Evolutionary conservation across 2,329 filamentous ascomycete genomes (phyloP).

Genomic region (Cladophialophora chaetospira): DNA sequence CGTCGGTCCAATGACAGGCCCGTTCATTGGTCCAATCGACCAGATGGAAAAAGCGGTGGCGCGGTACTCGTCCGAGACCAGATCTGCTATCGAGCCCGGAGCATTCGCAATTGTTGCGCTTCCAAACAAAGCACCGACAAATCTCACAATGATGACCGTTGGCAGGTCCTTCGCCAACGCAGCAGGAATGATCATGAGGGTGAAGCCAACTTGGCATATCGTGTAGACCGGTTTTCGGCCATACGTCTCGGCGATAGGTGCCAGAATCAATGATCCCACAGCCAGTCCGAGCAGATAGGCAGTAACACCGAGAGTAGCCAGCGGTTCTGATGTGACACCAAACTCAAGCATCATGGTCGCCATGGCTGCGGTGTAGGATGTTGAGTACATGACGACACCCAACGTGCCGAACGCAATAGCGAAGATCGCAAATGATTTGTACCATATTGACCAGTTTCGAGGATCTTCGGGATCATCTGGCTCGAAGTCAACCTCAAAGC

Average conservation of each 20-base stretch:
- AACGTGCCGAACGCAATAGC: slow-evolving; percentile 62
- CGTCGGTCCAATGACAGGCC: slow-evolving; percentile 65
- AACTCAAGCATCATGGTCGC: slow-evolving; percentile 71
- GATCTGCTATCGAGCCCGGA: slow-evolving; percentile 79
- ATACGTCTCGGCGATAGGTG: slow-evolving; percentile 61
- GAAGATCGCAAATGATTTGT: slow-evolving; percentile 57
- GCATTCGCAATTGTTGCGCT: slow-evolving; percentile 81
- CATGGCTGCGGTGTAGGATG: slow-evolving; percentile 73
- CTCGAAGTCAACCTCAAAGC: slow-evolving; percentile 74
- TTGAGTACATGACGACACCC: slow-evolving; percentile 70
- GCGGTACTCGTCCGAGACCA: slow-evolving; percentile 76
- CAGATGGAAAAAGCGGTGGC: slow-evolving; percentile 83
- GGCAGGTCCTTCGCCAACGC: slow-evolving; percentile 68
- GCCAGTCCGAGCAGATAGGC: slow-evolving; percentile 77
- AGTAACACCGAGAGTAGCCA: slow-evolving; percentile 75
- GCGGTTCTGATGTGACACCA: slow-evolving; percentile 55
- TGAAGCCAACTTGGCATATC: slow-evolving; percentile 64
- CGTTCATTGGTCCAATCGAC: slow-evolving; percentile 82
- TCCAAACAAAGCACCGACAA: slow-evolving; percentile 73
- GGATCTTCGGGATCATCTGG: slow-evolving; percentile 66
- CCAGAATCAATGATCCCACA: slow-evolving; percentile 69
- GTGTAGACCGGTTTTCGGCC: slow-evolving; percentile 63
- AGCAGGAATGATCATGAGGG: slow-evolving; percentile 70
- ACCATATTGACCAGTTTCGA: slow-evolving; percentile 65
- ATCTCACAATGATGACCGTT: slow-evolving; percentile 70